Evolutionary conservation across 1,284 basidiomycete species (phyloP), one percentile per base, ranked within the genome.

Genomic region (Gymnopus androsaceus): DNA sequence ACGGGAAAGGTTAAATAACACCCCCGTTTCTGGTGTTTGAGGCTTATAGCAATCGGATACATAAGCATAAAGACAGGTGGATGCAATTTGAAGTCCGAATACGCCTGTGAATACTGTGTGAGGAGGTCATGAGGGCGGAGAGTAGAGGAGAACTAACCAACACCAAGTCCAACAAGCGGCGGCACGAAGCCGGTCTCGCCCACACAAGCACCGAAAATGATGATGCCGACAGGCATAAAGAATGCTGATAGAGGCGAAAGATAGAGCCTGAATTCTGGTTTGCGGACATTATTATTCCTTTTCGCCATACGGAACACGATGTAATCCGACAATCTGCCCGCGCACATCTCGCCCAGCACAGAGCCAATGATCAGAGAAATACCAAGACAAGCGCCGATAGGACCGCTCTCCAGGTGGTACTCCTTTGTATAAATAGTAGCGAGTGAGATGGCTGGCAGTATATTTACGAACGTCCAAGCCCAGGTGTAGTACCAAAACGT

Each of bases 401-500:
- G 61, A 11, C 69, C 69, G 5, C 69, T 70, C 45, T 73, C 65
- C 46, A 71, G 69, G 14, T 69, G 65, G 57, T 70, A 72, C 19
- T 69, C 51, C 36, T 67, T 54, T 4, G 69, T 70, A 59, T 72
- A 72, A 1, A 70, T 56, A 4, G 69, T 66, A 6, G 72, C 69
- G 34, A 73, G 28, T 11, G 67, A 72, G 56, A 72, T 57, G 12
- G 71, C 72, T 19, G 72, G 72, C 55, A 71, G 70, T 12, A 72
- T 72, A 5, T 69, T 71, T 0, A 71, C 70, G 41, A 70, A 70
- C 3, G 7, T 38, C 37, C n/a, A n/a, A n/a, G 70, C 70, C 55
- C 72, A 73, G 1, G 64, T 67, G 69, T 71, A 72, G 52, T 66
- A 72, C n/a, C 70, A 52, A 7, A 68, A 70, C 11, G 70, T 70